Percentiles rank a stretch among this genome's conserved stretches.
Conservation (phyloP, 225 moss, liverwort and hornwort genomes). For the Climacium dendroides region DNA sequence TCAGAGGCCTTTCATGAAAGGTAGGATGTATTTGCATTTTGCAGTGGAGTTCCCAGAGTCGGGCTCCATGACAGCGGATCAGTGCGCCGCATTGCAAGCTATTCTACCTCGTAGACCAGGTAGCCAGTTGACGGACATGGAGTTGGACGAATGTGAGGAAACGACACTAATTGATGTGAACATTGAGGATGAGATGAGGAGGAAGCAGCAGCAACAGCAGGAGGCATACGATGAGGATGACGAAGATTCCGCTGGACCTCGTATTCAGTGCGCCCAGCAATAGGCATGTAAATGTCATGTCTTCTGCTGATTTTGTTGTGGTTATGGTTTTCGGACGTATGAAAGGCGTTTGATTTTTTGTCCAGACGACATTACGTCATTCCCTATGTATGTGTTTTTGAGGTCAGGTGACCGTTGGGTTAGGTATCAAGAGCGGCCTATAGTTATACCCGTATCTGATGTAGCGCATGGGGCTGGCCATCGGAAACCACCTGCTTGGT, state of each 20-base stretch:
- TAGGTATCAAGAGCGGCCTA: not conserved
- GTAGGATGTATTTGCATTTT: slow-evolving; percentile 40
- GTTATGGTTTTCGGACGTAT: not conserved
- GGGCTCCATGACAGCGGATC: slow-evolving; percentile 10
- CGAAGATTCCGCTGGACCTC: not conserved
- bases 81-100: slow-evolving; percentile 13
- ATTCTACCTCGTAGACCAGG: slow-evolving; percentile 22
- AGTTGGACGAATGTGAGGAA: slow-evolving; percentile 56
- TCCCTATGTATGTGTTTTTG: not conserved
- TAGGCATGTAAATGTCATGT: not conserved
- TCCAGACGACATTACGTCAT: not conserved
- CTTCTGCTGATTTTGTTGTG: not conserved
- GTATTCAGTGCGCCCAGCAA: not conserved
- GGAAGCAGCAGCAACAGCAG: slow-evolving; percentile 41
- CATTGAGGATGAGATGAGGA: slow-evolving; percentile 44
- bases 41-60: slow-evolving; percentile 32
- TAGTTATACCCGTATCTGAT: not conserved
- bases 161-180: slow-evolving; percentile 45
- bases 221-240: slow-evolving; percentile 41
- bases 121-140: slow-evolving; percentile 40
- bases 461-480: not conserved
- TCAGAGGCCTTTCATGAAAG: slow-evolving; percentile 58
- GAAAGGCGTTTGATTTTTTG: not conserved
- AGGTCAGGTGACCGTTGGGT: not conserved
- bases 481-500: not conserved